These are phyloP conservation scores for Starmera caribaea DNA, from an alignment of 805 yeast species.

Conservation along the genomic window DNA sequence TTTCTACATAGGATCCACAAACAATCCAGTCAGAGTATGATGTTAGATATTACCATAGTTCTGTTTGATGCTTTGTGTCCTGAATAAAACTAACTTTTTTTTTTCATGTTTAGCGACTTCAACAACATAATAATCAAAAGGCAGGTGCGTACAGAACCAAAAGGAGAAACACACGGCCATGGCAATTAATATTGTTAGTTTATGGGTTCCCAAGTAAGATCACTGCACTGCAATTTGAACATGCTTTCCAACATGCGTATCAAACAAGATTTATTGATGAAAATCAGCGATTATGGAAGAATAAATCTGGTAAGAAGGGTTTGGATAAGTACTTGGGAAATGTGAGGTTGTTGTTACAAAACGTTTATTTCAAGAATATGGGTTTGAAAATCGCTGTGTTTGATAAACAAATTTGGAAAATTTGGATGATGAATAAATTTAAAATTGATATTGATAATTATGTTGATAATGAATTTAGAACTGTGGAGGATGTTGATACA, in stretches of 20 bases:
- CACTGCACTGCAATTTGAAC: slow-evolving; percentile 72
- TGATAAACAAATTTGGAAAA: slow-evolving; percentile 15
- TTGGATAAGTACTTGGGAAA: slow-evolving; percentile 39
- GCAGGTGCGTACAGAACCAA: slow-evolving; percentile 71
- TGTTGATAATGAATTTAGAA: not conserved
- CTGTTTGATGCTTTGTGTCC: too few relatives aligned
- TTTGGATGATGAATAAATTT: slow-evolving; percentile 15
- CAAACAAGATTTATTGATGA: slow-evolving; percentile 49
- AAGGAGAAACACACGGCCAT: slow-evolving; percentile 50
- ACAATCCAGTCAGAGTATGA: slow-evolving; percentile 48
- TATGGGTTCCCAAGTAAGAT: slow-evolving; percentile 65
- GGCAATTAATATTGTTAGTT: slow-evolving; percentile 58
- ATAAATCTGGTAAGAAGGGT: slow-evolving; percentile 28
- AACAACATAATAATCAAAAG: slow-evolving; percentile 71
- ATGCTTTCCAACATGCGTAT: slow-evolving; percentile 73
- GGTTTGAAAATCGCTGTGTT: slow-evolving; percentile 39
- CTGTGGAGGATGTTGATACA: slow-evolving; percentile 3
- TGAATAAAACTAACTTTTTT: not conserved
- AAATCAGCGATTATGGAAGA: slow-evolving; percentile 27
- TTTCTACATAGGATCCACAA: slow-evolving; percentile 76
- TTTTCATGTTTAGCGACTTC: slow-evolving; percentile 33
- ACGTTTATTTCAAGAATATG: slow-evolving; percentile 35
- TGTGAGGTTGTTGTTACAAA: slow-evolving; percentile 31
- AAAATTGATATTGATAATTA: slow-evolving; percentile 5
- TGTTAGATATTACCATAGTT: too few relatives aligned